Conservation (phyloP, 257 asterid genomes). For the Nicotiana noctiflora region DNA sequence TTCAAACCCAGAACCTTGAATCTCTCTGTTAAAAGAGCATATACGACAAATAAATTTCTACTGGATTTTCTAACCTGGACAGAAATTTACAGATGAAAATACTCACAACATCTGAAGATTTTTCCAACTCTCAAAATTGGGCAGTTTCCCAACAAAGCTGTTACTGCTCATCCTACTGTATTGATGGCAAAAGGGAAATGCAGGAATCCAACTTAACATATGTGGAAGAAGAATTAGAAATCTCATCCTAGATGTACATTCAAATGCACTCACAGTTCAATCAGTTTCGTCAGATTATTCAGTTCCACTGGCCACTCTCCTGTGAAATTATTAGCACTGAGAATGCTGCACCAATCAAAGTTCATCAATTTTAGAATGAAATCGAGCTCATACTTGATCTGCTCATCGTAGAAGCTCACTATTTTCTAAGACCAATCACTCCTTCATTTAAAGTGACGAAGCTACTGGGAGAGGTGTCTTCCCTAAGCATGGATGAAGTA, state of each 20-base stretch:
- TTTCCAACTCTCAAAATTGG: constrained; percentile 34
- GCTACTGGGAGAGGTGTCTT: background rate
- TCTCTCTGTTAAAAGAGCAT: constrained; percentile 37
- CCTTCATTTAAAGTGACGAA: background rate
- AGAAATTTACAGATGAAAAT: background rate
- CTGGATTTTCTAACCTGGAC: background rate
- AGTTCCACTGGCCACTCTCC: constrained; percentile 42
- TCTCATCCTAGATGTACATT: background rate
- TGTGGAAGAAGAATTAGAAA: background rate
- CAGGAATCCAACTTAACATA: background rate
- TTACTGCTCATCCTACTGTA: constrained; percentile 55
- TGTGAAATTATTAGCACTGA: constrained; percentile 38
- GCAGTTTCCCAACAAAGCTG: constrained; percentile 43
- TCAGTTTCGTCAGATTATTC: constrained; percentile 27
- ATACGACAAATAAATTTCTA: background rate
- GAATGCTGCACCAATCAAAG: constrained; percentile 30
- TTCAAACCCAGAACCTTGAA: constrained; percentile 49
- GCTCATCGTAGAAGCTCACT: background rate
- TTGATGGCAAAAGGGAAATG: background rate
- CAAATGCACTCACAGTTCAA: constrained; percentile 34
- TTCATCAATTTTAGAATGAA: background rate
- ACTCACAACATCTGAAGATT: constrained; percentile 47
- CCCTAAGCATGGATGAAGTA: background rate
- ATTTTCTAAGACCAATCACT: background rate
- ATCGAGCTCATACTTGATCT: background rate